Conservation (phyloP, 1,284 basidiomycete species). For the Abortiporus biennis region DNA sequence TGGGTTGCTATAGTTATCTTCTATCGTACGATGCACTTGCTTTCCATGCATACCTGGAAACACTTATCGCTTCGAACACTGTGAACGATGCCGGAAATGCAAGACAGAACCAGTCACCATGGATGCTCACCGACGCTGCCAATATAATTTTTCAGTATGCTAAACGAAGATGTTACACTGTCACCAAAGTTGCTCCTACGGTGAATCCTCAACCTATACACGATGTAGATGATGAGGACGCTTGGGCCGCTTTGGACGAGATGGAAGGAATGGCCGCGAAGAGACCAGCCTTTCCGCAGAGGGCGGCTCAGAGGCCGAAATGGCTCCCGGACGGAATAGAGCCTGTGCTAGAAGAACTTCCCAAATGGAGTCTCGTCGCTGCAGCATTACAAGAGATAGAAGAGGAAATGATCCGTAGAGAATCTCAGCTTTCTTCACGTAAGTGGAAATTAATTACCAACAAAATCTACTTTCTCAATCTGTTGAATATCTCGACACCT, state of each 20-base stretch:
- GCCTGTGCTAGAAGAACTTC: conserved; percentile 88
- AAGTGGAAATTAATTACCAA: too few species aligned
- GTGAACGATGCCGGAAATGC: conserved; percentile 41
- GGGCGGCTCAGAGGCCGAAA: conserved; percentile 17
- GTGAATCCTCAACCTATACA: conserved; percentile 14
- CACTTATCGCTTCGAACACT: conserved; percentile 75
- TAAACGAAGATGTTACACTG: conserved; percentile 71
- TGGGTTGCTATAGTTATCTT: conserved; percentile 56
- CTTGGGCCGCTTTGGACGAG: conserved; percentile 66
- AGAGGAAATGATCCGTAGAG: conserved; percentile 70
- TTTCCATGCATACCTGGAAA: conserved; percentile 91
- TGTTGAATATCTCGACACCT: conserved; percentile 3
- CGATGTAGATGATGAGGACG: conserved; percentile 56
- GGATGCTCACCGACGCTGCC: conserved; percentile 89
- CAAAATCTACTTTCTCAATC: conserved; percentile 1
- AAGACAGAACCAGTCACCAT: conserved; percentile 70
- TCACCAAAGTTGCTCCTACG: conserved; percentile 27
- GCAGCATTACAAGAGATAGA: conserved; percentile 92
- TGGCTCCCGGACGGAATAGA: conserved; percentile 82
- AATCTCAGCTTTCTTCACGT: conserved; percentile 31
- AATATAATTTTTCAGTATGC: conserved; percentile 85
- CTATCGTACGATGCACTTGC: conserved; percentile 89
- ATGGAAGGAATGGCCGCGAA: conserved; percentile 26
- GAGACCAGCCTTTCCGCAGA: too few species aligned
- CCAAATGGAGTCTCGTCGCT: conserved; percentile 88